Evolutionary conservation across 2,329 filamentous ascomycete genomes (phyloP), one percentile per base, ranked within the genome.

Genomic region (Coniochaeta pulveracea): DNA sequence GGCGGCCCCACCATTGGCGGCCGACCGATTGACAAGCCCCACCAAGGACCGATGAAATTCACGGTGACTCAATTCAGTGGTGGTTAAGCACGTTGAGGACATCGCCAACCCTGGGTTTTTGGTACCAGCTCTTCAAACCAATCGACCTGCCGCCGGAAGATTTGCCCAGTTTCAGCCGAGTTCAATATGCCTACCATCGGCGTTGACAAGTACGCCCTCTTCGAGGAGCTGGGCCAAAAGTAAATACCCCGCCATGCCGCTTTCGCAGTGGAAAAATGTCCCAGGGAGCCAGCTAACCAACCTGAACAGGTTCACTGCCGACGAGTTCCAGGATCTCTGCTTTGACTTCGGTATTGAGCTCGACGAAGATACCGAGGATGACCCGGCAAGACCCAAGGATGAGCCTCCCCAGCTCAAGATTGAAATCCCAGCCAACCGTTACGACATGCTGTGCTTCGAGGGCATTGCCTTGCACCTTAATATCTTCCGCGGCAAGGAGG

Each of bases 331-430:
- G 59, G 83, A 93, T 53, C 70, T 98, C 47, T 96, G 91, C 61
- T 98, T 98, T 71, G 89, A 98, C 51, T 98, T 94, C 54, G 88
- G 88, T 39, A 93, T 98, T 54, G 91, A 98, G 61, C 74, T 98
- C 47, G 91, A 98, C 63, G 89, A 96, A 64, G 91, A 98, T 58
- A 91, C 84, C 32, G 80, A 85, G 46, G 69, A 84, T 49, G 69
- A 74, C 37, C 49, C 51, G 23, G 76, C 85, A 43, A 69, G 84
- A 29, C 82, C 83, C 54, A 75, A 80, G 46, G 82, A 93, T 59
- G 85, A 93, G 61, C 76, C 85, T 33, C 80, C 91, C 36, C 85
- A 96, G 61, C 74, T 96, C 51, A 95, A 95, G 70, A 96, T 98
- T 53, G 89, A 96, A 59, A 93, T 96, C 49, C 86, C 88, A 41